A percentile compares a stretch with the other conserved stretches of the same genome.
These are phyloP conservation scores for Aphanocladium album DNA, from an alignment of 2,329 filamentous ascomycete species.

Conservation along the genomic window DNA sequence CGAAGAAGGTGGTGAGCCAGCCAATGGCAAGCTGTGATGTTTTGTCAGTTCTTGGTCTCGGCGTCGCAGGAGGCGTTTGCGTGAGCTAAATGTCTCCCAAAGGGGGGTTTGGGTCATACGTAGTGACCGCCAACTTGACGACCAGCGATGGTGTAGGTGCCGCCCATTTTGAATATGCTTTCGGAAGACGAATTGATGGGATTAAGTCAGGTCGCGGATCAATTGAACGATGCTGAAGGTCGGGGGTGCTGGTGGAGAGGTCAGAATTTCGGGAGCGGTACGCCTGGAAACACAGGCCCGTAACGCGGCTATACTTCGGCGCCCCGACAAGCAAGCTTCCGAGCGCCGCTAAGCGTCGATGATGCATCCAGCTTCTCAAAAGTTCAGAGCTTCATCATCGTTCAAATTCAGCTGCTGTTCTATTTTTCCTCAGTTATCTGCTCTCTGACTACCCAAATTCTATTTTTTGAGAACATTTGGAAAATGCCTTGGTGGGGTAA, in stretches of 20 bases:
- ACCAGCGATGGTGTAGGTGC: constrained; percentile 52
- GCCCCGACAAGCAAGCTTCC: neutral
- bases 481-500: constrained; percentile 41
- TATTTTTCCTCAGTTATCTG: neutral
- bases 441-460: neutral
- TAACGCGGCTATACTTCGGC: constrained; percentile 12
- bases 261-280: constrained; percentile 15
- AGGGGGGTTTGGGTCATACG: constrained; percentile 36
- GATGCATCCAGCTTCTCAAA: neutral
- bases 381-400: neutral
- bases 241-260: constrained; percentile 10
- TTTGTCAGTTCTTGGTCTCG: constrained; percentile 18
- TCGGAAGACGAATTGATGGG: constrained; percentile 22
- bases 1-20: constrained; percentile 47
- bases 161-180: constrained; percentile 27
- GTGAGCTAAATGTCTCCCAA: neutral
- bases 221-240: constrained; percentile 12
- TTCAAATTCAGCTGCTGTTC: neutral
- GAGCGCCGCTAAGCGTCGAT: neutral
- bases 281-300: constrained; percentile 32
- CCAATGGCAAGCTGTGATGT: constrained; percentile 50
- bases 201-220: constrained; percentile 19
- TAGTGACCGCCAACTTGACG: constrained; percentile 57
- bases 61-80: neutral
- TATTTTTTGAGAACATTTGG: neutral